Base-by-base conservation (phyloP, 306 rosid genomes). In the Astragalus glycyphyllos region DNA sequence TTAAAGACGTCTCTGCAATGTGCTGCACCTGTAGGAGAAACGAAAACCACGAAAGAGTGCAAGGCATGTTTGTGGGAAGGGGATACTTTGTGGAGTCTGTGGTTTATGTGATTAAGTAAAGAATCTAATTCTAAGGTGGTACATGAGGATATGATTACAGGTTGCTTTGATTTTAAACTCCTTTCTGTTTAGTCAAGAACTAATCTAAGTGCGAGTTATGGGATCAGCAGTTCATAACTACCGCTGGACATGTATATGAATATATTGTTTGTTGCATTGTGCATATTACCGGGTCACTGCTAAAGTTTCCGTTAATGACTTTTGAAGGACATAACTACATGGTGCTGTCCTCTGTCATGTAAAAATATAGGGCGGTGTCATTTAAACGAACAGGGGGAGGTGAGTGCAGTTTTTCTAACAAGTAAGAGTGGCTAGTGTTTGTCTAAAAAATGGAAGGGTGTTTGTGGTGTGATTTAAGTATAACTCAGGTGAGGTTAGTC, bases 141-240 rank as follows among this genome's bases (percentile, higher is more conserved):
- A 47, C 15, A 53, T 29, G 44, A 20, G 45, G 65, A 68, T 12
- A 50, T 56, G 32, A 31, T 63, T 47, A 40, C 38, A 41, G 54
- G 58, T 60, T 69, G 14, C 55, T 61, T 77, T 31, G 13, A 9
- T 50, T 41, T 77, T 48, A 5, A 26, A 8, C 48, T 20, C 17
- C 5, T 45, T 71, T 74, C 5, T 57, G 17, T n/a, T 55, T 44
- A 38, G 31, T 23, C 29, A 23, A 23, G 29, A 23, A 23, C 29
- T 23, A 70, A 34, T 62, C 7, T 11, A 68, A 29, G 9, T 63
- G 58, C 46, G 68, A 26, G 61, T 58, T 35, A 7, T 67, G 62
- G 35, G 17, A 51, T 62, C 6, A 7, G 35, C 1, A 23, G 29
- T 23, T 23, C 2, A 23, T 23, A 66, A 34, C 60, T 45, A 34